These are phyloP conservation scores for Cruciata laevipes DNA, from an alignment of 257 asterid genomes.

Conservation along the genomic window DNA sequence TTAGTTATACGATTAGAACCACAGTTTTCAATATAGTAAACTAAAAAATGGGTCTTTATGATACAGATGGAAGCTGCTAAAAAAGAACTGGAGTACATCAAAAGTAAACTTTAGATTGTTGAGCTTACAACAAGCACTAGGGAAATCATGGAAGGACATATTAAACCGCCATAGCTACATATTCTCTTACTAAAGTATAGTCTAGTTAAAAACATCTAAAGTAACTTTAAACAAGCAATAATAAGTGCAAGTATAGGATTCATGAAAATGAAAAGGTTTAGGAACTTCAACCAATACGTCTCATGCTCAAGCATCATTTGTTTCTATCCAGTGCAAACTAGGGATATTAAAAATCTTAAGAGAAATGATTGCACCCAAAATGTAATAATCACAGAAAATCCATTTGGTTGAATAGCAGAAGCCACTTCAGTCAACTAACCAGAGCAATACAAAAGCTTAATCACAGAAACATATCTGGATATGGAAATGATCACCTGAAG, in stretches of 20 bases:
- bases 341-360: background rate
- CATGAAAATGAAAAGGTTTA: background rate
- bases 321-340: too few relatives aligned
- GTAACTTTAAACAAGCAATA: background rate
- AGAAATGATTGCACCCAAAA: background rate
- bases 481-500: constrained; percentile 49
- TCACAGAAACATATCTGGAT: background rate
- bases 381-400: background rate
- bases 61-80: background rate
- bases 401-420: background rate
- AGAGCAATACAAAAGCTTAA: background rate
- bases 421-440: background rate
- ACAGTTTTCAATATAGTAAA: background rate
- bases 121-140: background rate
- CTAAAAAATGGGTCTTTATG: too few relatives aligned
- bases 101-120: background rate
- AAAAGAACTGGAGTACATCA: background rate
- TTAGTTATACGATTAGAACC: background rate
- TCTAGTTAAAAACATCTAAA: background rate
- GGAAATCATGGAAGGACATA: background rate
- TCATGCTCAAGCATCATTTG: too few relatives aligned
- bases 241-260: background rate
- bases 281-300: background rate
- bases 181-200: background rate
- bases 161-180: background rate